These are phyloP conservation scores for Quercus glauca DNA, from an alignment of 306 rosid species.

Conservation along the genomic window DNA sequence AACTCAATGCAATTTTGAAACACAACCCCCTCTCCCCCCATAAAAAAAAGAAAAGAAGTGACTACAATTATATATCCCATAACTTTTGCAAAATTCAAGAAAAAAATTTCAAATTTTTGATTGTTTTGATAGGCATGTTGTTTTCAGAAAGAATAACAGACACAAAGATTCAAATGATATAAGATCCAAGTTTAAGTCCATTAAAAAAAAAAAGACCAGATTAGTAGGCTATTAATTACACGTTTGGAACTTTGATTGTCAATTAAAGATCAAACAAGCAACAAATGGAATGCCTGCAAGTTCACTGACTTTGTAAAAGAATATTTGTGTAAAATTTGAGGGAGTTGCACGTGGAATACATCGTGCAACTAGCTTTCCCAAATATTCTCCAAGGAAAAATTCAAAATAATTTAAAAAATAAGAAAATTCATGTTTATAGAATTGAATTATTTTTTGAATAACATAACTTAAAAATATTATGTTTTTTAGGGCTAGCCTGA, in stretches of 20 bases:
- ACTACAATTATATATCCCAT: not conserved
- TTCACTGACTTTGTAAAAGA: not conserved
- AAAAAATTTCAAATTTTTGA: not conserved
- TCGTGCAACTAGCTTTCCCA: slow-evolving; percentile 39
- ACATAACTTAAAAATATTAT: no score
- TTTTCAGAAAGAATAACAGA: not conserved
- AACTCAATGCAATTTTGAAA: no score
- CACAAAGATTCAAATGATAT: not conserved
- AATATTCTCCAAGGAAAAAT: slow-evolving; percentile 28
- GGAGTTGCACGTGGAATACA: slow-evolving; percentile 19
- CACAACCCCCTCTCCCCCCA: no score
- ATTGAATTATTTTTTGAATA: not conserved
- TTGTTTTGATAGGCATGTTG: not conserved
- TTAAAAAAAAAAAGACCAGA: no score
- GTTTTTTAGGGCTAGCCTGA: no score
- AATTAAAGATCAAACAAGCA: not conserved
- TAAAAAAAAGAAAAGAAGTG: not conserved
- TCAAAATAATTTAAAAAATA: not conserved
- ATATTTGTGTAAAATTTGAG: not conserved
- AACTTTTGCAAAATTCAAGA: not conserved
- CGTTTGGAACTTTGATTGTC: not conserved
- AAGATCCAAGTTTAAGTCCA: not conserved
- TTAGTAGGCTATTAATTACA: not conserved
- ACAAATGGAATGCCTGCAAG: slow-evolving; percentile 8
- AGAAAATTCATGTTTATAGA: no score